These are phyloP conservation scores for Ustilago bromivora DNA, from an alignment of 1,284 basidiomycete species.

Conservation along the genomic window DNA sequence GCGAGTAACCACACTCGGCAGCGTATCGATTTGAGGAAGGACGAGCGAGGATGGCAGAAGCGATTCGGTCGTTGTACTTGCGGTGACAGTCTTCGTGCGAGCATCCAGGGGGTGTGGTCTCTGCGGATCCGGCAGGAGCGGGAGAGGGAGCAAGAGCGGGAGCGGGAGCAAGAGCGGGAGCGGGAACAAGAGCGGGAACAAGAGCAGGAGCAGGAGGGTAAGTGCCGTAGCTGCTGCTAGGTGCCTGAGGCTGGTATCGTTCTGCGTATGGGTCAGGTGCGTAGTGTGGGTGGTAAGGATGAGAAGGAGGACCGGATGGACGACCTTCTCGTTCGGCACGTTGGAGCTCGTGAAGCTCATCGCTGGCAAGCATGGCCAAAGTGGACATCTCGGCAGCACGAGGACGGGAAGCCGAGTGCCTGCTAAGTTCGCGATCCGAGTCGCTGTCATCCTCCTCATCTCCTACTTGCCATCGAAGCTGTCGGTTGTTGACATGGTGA, in stretches of 20 bases:
- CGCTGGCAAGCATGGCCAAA: constrained; percentile 64
- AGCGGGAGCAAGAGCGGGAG: accelerated
- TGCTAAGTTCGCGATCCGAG: constrained; percentile 48
- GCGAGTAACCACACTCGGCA: constrained; percentile 34
- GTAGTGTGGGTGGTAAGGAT: constrained; percentile 32
- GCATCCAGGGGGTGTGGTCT: constrained; percentile 55
- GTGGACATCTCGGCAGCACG: constrained; percentile 65
- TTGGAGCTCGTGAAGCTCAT: constrained; percentile 65
- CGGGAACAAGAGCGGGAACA: too few species aligned
- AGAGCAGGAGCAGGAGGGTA: constrained; percentile 1
- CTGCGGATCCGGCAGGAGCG: constrained; percentile 15
- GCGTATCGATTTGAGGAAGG: constrained; percentile 35
- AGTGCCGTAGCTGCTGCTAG: constrained; percentile 19
- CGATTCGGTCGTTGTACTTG: constrained; percentile 62
- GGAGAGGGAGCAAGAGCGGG: constrained; percentile 6
- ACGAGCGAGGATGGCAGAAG: constrained; percentile 46
- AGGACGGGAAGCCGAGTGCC: constrained; percentile 14
- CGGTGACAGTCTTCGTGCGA: constrained; percentile 63
- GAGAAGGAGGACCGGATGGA: constrained; percentile 24
- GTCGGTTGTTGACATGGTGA: constrained; percentile 25
- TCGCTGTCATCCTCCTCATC: constrained; percentile 61
- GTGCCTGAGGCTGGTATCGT: constrained; percentile 33
- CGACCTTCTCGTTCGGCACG: constrained; percentile 59
- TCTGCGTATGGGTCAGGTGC: constrained; percentile 43
- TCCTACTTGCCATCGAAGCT: constrained; percentile 49